Evolutionary conservation across 768 basidiomycete genomes (phyloP), one percentile per base, ranked within the genome.

Genomic region (Boletus rex-veris): DNA sequence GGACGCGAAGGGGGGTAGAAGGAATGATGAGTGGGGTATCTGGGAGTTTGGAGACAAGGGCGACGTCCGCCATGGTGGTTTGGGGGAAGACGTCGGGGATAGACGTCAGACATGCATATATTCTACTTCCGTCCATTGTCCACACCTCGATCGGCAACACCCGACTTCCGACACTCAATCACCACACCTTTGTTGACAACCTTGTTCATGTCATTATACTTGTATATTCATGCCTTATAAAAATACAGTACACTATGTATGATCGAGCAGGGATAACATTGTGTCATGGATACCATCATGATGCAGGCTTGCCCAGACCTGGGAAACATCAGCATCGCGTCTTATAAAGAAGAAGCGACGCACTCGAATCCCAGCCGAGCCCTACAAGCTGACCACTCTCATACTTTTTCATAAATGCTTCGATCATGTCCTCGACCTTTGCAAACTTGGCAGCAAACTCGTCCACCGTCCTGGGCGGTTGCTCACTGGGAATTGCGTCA

Each of bases 351-450:
- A 45, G 16, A 36, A 43, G 26, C 2, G 19, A 54, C 63, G 48
- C 16, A 71, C 68, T 61, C 16, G 58, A 42, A 44, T 62, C 66
- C 68, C 66, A 70, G 12, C 69, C 70, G 5, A 71, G 50, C 4
- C 21, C 37, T 26, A 11, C 50, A 10, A 71, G 57, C 36, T 52
- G 52, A 11, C 69, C 69, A 15, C 43, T 48, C 12, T 62, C 49
- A 19, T 63, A 59, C 37, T 49, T 57, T 37, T 52, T 8, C 45
- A 71, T 45, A 15, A 70, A 70, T 0, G 18, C 16, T 1, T 53
- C 47, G 8, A 71, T 68, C 50, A 58, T 57, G 7, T 46, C 41
- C 42, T 68, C 57, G 38, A 64, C 52, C 0, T 16, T 28, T 21
- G 41, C 33, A 31, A 71, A 70, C 48, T 36, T 48, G 14, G 24